These are phyloP conservation scores for Themeda triandra DNA, from an alignment of 176 grass and related monocot genomes.

Conservation along the genomic window DNA sequence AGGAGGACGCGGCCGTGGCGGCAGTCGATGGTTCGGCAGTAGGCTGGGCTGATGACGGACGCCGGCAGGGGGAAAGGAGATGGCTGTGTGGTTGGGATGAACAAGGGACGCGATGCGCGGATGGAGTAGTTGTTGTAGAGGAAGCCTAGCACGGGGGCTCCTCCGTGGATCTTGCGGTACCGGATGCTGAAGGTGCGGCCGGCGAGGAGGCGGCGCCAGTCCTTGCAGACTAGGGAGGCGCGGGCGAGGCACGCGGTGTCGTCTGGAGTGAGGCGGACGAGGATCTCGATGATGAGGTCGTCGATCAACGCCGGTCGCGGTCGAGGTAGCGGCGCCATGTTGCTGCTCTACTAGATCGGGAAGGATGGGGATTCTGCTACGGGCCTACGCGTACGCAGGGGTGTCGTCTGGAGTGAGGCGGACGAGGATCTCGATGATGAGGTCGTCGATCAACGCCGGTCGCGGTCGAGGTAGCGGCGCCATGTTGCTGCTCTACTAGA, in stretches of 20 bases:
- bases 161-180: not conserved
- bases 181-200: not conserved
- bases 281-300: not conserved
- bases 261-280: not conserved
- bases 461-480: not conserved
- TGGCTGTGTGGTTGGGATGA: not conserved
- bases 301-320: not conserved
- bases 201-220: not conserved
- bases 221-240: conserved; percentile 9
- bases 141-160: not conserved
- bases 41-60: not conserved
- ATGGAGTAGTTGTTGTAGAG: not conserved
- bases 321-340: not conserved
- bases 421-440: not conserved
- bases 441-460: not conserved
- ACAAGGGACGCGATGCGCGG: not conserved
- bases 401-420: conserved; percentile 2
- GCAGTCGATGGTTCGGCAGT: not conserved
- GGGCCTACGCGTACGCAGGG: too few species aligned
- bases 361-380: too few species aligned
- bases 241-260: not conserved
- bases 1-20: not conserved
- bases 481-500: not conserved
- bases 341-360: too few species aligned
- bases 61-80: fast-evolving